Percentiles rank a stretch among this genome's conserved stretches.
These are phyloP conservation scores for Fimicolochytrium jonesii DNA, from an alignment of 192 early-diverging fungal genomes.

Conservation along the genomic window DNA sequence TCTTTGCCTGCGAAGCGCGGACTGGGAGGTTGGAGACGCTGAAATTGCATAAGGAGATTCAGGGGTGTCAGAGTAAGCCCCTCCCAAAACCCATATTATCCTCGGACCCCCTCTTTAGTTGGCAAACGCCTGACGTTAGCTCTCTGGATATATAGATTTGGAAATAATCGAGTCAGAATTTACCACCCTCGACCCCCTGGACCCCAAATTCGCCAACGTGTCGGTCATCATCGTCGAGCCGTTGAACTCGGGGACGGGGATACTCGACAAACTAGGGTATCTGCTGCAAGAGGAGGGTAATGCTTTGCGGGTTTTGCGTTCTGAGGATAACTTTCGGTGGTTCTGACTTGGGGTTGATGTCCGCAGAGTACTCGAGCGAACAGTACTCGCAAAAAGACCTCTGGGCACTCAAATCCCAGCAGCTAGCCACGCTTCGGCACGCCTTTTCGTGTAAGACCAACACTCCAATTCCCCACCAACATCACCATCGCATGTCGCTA, in stretches of 20 bases:
- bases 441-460: slow-evolving; percentile 62
- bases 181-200: not conserved
- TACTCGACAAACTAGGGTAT: slow-evolving; percentile 78
- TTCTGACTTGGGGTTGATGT: not conserved
- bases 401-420: slow-evolving; percentile 43
- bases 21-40: slow-evolving; percentile 67
- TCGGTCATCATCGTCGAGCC: slow-evolving; percentile 76
- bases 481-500: not conserved
- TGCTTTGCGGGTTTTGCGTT: too few relatives aligned
- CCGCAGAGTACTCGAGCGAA: slow-evolving; percentile 69
- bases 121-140: too few relatives aligned
- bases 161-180: slow-evolving; percentile 15
- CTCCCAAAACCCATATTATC: not conserved
- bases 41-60: slow-evolving; percentile 60
- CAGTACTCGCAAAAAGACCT: slow-evolving; percentile 45
- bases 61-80: slow-evolving; percentile 57
- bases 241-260: slow-evolving; percentile 86
- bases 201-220: slow-evolving; percentile 44
- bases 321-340: slow-evolving; percentile 30
- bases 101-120: not conserved
- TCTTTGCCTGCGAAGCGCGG: slow-evolving; percentile 86
- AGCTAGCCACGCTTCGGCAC: slow-evolving; percentile 68
- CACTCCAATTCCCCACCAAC: not conserved
- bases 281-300: slow-evolving; percentile 68
- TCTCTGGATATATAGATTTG: slow-evolving; percentile 34